phyloP scores from a whole-genome alignment of 306 rosid genomes.

The Cucumis cinereus region DNA sequence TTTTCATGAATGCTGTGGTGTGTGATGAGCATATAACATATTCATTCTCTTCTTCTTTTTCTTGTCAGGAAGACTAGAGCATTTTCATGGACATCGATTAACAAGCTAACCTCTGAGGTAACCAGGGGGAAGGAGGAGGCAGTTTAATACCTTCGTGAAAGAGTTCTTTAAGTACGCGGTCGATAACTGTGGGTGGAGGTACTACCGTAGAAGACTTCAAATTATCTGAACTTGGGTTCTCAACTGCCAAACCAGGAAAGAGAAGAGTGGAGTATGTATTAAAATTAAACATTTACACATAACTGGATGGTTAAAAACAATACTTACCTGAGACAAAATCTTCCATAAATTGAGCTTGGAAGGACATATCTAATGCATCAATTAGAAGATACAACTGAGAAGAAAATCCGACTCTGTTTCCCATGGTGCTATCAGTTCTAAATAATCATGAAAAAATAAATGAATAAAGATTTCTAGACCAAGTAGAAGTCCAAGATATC shows the following conservation, averaged over 20 bases:
- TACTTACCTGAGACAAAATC: slow-evolving; percentile 89
- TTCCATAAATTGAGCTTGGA: slow-evolving; percentile 80
- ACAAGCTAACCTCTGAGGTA: slow-evolving; percentile 4
- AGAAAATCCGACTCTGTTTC: slow-evolving; percentile 65
- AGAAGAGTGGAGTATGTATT: slow-evolving; percentile 6
- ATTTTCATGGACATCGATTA: background rate
- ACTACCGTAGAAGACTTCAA: slow-evolving; percentile 54
- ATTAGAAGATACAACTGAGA: slow-evolving; percentile 59
- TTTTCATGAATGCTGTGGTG: background rate
- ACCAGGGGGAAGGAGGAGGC: background rate
- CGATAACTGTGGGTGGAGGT: slow-evolving; percentile 86
- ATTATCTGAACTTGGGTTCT: slow-evolving; percentile 59
- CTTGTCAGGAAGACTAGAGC: background rate
- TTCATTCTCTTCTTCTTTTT: background rate
- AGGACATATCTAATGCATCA: slow-evolving; percentile 74
- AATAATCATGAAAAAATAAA: background rate
- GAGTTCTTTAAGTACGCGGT: slow-evolving; percentile 83
- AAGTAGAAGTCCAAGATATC: background rate
- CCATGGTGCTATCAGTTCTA: slow-evolving; percentile 55
- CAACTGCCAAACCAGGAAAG: slow-evolving; percentile 43
- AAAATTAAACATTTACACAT: background rate
- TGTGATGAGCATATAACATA: background rate
- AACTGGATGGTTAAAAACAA: slow-evolving; percentile 4
- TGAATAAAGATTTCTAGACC: background rate
- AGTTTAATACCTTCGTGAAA: slow-evolving; percentile 57